Base-by-base conservation (phyloP, 73 alveolate genomes). In the Breviolum minutum region DNA sequence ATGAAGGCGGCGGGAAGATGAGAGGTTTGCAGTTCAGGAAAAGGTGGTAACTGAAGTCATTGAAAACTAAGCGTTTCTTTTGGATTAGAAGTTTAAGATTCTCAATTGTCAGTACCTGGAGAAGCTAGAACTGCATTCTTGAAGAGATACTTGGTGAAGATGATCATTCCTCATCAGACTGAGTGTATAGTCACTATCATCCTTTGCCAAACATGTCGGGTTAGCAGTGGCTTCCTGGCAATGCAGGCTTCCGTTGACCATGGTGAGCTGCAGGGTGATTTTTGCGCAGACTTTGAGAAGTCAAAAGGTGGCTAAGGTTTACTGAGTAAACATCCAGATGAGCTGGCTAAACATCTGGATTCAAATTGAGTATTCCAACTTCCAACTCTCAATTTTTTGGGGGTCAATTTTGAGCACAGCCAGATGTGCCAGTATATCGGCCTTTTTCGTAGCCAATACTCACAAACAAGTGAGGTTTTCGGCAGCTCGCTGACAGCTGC, bases 201-300 rank as follows among this genome's bases (percentile, higher is more conserved):
- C 54, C 54, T 40, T 40, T 40, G 54, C 54, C 54, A 40, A 40
- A 2, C 5, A 40, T 40, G 5, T 40, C 3, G 54, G 54, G 54
- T n/a, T n/a, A n/a, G n/a, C n/a, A n/a, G n/a, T n/a, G n/a, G n/a
- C n/a, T n/a, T n/a, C n/a, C n/a, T n/a, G n/a, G 54, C 54, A 40
- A 40, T 40, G 54, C 54, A 73, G 93, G 97, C 97, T 16, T 91
- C 97, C 17, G 88, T 48, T 22, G 88, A 91, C 32, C 87, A 71
- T 24, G 97, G 97, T n/a, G 97, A 91, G 88, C 97, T 71, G 64
- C 97, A 91, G n/a, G 97, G 97, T 29, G 97, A 91, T 16, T 91
- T 91, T 79, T 73, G 89, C 64, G 29, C 76, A 22, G 40, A 73
- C 64, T 91, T 91, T 79, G 97, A 91, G 63, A 60, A n/a, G 60